Evolutionary conservation across 2,329 filamentous ascomycete species (phyloP).

Genomic region (Cercospora janseana): DNA sequence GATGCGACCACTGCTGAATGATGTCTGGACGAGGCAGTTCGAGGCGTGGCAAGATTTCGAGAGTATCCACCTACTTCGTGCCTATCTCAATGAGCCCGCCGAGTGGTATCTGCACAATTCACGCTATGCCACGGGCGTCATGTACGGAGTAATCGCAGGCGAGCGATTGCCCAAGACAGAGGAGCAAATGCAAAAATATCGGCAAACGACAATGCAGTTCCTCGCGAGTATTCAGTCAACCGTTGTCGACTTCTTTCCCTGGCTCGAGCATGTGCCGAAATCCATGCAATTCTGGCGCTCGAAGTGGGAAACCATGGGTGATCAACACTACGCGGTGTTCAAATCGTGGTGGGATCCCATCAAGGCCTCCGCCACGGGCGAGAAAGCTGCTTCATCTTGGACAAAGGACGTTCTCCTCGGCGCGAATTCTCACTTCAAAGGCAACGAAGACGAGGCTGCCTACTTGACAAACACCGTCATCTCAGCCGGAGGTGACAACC

Average conservation of each 20-base stretch:
- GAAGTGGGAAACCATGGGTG: constrained; percentile 11
- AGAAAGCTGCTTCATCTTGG: constrained; percentile 10
- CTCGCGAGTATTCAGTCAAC: constrained; percentile 11
- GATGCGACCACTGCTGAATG: constrained; percentile 16
- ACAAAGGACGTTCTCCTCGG: constrained; percentile 12
- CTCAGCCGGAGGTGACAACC: constrained; percentile 19
- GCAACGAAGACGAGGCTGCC: constrained; percentile 14
- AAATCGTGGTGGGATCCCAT: constrained; percentile 16
- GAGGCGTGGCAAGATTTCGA: constrained; percentile 17
- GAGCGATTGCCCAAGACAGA: constrained; percentile 13
- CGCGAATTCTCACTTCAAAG: constrained; percentile 12
- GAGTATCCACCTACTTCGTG: constrained; percentile 9
- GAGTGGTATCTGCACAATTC: constrained; percentile 14
- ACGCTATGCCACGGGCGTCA: constrained; percentile 16
- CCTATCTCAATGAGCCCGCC: constrained; percentile 4
- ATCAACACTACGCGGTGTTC: constrained; percentile 11
- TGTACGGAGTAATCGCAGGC: constrained; percentile 17
- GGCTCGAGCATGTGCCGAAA: constrained; percentile 9
- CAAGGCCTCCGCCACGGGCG: neutral
- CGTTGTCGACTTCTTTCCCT: constrained; percentile 18
- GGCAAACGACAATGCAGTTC: constrained; percentile 17
- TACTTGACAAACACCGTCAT: constrained; percentile 20
- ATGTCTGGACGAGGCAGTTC: constrained; percentile 15
- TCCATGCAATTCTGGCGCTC: constrained; percentile 11
- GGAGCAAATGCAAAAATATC: constrained; percentile 13